These are phyloP conservation scores for Coniferiporia weirii DNA, from an alignment of 1,284 basidiomycete species.

Conservation along the genomic window DNA sequence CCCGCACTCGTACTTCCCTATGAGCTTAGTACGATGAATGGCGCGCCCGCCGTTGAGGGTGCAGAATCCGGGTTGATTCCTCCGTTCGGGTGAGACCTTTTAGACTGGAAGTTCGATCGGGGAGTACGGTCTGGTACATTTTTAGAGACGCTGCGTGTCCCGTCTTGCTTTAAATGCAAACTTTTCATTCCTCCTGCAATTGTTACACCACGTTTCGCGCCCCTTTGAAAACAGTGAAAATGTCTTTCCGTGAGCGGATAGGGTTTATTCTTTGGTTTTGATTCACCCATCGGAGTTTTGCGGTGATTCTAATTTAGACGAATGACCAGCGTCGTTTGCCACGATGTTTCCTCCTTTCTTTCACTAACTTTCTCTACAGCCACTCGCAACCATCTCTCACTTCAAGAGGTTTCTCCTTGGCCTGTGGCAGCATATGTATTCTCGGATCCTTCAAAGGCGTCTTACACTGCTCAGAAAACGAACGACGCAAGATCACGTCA, in stretches of 20 bases:
- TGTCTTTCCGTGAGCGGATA: not conserved
- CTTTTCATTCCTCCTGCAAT: not conserved
- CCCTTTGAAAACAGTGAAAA: no score
- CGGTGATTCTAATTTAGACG: not conserved
- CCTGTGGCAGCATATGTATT: not conserved
- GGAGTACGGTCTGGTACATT: not conserved
- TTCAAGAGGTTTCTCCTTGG: not conserved
- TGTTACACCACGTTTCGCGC: no score
- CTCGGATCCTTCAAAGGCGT: no score
- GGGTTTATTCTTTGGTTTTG: not conserved
- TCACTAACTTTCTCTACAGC: not conserved
- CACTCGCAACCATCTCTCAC: not conserved
- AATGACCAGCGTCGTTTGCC: not conserved
- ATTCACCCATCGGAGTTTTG: not conserved
- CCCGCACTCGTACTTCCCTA: constrained; percentile 77
- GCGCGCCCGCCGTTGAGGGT: not conserved
- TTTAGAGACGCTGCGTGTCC: not conserved
- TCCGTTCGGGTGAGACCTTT: no score
- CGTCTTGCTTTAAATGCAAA: not conserved
- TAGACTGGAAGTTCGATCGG: no score
- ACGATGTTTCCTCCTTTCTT: not conserved
- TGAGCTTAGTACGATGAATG: constrained; percentile 71
- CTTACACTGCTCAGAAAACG: not conserved
- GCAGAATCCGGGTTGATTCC: no score
- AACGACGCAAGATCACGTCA: constrained; percentile 5